Evolutionary conservation across 2,329 filamentous ascomycete genomes (phyloP).

Genomic region (Clonostachys chloroleuca): DNA sequence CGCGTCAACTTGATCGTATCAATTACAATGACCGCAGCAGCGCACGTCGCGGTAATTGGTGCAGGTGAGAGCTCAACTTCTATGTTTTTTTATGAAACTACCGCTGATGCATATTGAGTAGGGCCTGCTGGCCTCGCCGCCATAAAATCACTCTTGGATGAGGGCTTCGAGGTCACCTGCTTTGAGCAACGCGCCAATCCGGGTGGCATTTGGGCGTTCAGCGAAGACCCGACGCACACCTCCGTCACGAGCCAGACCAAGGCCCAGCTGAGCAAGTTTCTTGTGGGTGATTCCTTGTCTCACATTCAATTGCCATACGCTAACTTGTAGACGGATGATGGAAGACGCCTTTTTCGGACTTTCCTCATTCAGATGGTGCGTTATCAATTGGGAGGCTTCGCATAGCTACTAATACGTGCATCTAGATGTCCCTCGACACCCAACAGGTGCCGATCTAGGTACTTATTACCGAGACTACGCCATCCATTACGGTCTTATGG

Average conservation of each 20-base stretch:
- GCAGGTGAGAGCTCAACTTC: too few species aligned
- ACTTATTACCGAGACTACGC: slow-evolving; percentile 14
- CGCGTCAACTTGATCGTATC: too few species aligned
- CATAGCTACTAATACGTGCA: too few species aligned
- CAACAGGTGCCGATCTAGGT: slow-evolving; percentile 5
- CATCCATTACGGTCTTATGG: slow-evolving; percentile 7
- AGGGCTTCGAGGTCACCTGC: slow-evolving; percentile 13
- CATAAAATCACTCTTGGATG: slow-evolving; percentile 13
- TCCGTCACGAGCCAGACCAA: slow-evolving; percentile 10
- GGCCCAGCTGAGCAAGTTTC: slow-evolving; percentile 15
- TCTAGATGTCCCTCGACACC: slow-evolving; percentile 10
- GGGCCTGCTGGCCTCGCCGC: slow-evolving; percentile 12
- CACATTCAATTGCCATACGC: too few species aligned
- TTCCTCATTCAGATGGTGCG: slow-evolving; percentile 12
- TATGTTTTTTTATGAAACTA: too few species aligned
- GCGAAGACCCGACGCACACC: slow-evolving; percentile 10
- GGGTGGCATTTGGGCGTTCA: slow-evolving; percentile 14
- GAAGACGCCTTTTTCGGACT: slow-evolving; percentile 13
- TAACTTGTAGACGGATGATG: neutral
- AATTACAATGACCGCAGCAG: too few species aligned
- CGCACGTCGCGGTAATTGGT: too few species aligned
- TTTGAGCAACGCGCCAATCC: slow-evolving; percentile 13
- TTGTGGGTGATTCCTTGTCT: slow-evolving; percentile 5
- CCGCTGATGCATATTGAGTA: neutral
- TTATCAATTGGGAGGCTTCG: too few species aligned